Conservation (phyloP, 805 yeast genomes). For the Metschnikowia amazonensis region DNA sequence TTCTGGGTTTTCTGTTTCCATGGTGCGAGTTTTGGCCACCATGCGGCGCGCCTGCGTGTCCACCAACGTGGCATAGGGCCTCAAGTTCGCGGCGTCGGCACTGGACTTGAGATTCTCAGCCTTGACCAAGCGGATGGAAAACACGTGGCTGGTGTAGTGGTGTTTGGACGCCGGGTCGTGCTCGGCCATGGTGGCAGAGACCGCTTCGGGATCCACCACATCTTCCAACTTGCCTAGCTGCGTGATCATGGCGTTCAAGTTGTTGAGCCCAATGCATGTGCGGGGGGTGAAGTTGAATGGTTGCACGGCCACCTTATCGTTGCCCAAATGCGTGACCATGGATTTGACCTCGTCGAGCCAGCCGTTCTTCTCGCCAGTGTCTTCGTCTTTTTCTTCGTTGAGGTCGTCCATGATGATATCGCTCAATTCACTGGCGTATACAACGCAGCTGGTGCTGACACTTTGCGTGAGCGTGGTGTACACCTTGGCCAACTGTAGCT, state of each 20-base stretch:
- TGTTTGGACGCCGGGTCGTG: constrained; percentile 31
- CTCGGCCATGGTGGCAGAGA: constrained; percentile 40
- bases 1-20: constrained; percentile 61
- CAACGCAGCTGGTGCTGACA: constrained; percentile 56
- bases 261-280: constrained; percentile 75
- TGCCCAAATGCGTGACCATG: constrained; percentile 41
- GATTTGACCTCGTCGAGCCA: constrained; percentile 56
- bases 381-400: constrained; percentile 25
- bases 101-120: constrained; percentile 54
- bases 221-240: constrained; percentile 53
- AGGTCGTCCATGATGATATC: constrained; percentile 43
- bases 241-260: constrained; percentile 50
- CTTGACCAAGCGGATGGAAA: constrained; percentile 56
- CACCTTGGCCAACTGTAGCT: constrained; percentile 57
- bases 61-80: constrained; percentile 59
- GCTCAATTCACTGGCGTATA: constrained; percentile 42
- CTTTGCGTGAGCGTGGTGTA: constrained; percentile 59
- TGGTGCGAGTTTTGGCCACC: constrained; percentile 66
- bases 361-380: constrained; percentile 4
- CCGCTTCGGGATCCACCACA: constrained; percentile 53
- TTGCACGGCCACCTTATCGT: constrained; percentile 34
- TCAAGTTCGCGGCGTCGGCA: constrained; percentile 36
- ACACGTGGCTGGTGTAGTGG: constrained; percentile 47
- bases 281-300: constrained; percentile 57
- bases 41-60: constrained; percentile 53